phyloP scores from a whole-genome alignment of 257 asterid species.

The Nyctanthes arbortristis region DNA sequence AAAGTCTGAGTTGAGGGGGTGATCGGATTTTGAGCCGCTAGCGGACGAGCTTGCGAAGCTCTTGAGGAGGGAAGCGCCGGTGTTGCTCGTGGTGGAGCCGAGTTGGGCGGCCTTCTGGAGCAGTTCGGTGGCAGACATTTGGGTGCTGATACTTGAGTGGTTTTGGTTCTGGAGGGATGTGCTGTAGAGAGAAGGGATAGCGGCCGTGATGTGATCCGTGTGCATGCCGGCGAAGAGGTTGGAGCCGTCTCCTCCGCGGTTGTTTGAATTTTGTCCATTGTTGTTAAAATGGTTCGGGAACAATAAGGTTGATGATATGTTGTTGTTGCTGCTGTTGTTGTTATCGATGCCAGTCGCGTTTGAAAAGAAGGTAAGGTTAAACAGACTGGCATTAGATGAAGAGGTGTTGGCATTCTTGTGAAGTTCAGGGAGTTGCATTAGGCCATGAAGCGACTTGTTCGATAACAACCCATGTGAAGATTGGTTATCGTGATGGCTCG shows the following conservation, averaged over 20 bases:
- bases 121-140: constrained; percentile 82
- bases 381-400: constrained; percentile 35
- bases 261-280: constrained; percentile 29
- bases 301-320: constrained; percentile 11
- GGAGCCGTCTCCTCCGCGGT: constrained; percentile 43
- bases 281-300: background rate
- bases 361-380: constrained; percentile 66
- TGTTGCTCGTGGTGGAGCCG: constrained; percentile 54
- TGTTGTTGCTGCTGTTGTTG: constrained; percentile 17
- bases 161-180: constrained; percentile 32
- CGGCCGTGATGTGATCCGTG: constrained; percentile 42
- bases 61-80: constrained; percentile 45
- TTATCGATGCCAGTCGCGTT: constrained; percentile 18
- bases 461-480: constrained; percentile 36
- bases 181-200: constrained; percentile 67
- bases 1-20: constrained; percentile 28
- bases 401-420: constrained; percentile 38
- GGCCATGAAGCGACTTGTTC: constrained; percentile 46
- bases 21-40: constrained; percentile 16
- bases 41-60: constrained; percentile 42
- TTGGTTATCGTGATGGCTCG: constrained; percentile 37
- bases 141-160: constrained; percentile 19
- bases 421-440: constrained; percentile 65
- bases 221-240: constrained; percentile 44
- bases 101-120: constrained; percentile 80